Percentiles rank a stretch among this genome's conserved stretches.
These are phyloP conservation scores for Silybum marianum DNA, from an alignment of 129 eudicot species.

Conservation along the genomic window DNA sequence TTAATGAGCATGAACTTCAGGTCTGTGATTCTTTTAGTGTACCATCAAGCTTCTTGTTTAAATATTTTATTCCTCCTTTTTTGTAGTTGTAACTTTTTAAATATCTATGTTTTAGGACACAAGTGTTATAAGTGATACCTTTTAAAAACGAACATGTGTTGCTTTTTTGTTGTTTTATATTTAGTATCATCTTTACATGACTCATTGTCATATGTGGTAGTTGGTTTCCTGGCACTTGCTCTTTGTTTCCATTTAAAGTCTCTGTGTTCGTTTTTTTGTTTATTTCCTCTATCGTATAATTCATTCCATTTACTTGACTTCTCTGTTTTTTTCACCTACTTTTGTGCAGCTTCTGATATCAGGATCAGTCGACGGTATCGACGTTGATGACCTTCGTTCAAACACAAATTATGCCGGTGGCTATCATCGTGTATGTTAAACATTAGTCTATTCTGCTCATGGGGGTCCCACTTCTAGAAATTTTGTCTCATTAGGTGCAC, in stretches of 20 bases:
- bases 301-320: not conserved
- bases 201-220: not conserved
- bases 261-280: not conserved
- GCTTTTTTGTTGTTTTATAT: not conserved
- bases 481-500: no score
- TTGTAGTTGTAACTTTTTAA: not conserved
- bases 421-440: constrained; percentile 66
- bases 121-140: not conserved
- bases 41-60: not conserved
- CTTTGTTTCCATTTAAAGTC: not conserved
- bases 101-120: not conserved
- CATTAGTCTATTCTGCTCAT: not conserved
- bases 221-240: not conserved
- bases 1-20: constrained; percentile 99
- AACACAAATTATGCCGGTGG: constrained; percentile 91
- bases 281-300: not conserved
- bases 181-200: not conserved
- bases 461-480: no score
- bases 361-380: constrained; percentile 87
- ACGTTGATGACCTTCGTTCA: constrained; percentile 69
- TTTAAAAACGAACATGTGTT: not conserved
- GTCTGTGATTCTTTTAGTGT: constrained; percentile 33
- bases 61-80: not conserved
- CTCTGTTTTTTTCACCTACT: constrained; percentile 3
- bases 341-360: constrained; percentile 80